Percentiles rank a stretch among this genome's conserved stretches.
Evolutionary conservation across 768 basidiomycete species (phyloP).

Genomic region (Amanita brunnescens): DNA sequence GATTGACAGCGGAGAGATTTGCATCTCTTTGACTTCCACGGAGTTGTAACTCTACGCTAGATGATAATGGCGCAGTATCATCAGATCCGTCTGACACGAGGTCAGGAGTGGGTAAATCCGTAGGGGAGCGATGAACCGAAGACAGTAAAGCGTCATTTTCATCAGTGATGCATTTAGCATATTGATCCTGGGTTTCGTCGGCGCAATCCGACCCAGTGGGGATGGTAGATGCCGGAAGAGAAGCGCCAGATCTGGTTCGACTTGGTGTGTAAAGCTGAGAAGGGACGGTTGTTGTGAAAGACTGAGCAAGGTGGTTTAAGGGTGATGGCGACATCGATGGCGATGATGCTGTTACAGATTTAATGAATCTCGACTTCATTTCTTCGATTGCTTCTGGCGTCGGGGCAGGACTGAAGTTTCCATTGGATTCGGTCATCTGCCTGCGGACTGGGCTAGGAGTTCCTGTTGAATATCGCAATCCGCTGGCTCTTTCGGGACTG

Average conservation of each 20-base stretch:
- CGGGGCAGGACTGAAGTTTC: slow-evolving; percentile 22
- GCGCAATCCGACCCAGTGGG: neutral
- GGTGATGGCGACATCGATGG: slow-evolving; percentile 11
- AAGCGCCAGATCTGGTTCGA: neutral
- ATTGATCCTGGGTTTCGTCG: neutral
- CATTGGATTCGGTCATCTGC: slow-evolving; percentile 10
- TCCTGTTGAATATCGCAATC: slow-evolving; percentile 13
- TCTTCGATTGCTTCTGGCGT: slow-evolving; percentile 49
- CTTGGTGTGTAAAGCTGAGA: slow-evolving; percentile 13
- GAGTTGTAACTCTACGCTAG: slow-evolving; percentile 35
- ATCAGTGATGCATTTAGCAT: neutral
- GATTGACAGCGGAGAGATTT: neutral
- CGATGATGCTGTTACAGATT: slow-evolving; percentile 20
- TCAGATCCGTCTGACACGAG: slow-evolving; percentile 56
- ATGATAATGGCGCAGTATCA: slow-evolving; percentile 26
- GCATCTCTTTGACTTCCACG: slow-evolving; percentile 13
- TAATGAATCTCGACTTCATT: slow-evolving; percentile 52
- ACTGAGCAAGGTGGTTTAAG: slow-evolving; percentile 7
- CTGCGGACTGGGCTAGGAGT: slow-evolving; percentile 18
- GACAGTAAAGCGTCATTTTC: neutral
- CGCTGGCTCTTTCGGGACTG: slow-evolving; percentile 5
- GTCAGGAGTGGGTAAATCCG: slow-evolving; percentile 37
- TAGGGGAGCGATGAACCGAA: neutral
- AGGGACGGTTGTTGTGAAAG: slow-evolving; percentile 11
- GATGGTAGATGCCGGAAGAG: neutral